phyloP scores from a whole-genome alignment of 2,329 filamentous ascomycete species.

The Clonostachys rhizophaga region DNA sequence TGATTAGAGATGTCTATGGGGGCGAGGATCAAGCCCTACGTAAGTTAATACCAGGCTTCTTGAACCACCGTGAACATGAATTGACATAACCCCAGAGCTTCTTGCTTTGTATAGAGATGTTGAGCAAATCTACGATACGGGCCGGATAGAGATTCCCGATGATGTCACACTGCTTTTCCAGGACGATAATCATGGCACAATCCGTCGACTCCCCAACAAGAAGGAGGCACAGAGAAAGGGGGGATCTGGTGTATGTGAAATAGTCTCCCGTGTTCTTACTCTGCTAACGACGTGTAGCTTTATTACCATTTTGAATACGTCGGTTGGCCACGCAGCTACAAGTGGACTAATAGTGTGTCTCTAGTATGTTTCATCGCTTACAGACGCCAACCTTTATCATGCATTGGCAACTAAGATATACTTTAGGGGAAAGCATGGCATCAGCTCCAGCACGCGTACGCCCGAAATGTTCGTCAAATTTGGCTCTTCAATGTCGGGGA shows the following conservation, averaged over 20 bases:
- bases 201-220: constrained; percentile 48
- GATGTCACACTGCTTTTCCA: constrained; percentile 58
- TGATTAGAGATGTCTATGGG: constrained; percentile 47
- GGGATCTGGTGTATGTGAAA: constrained; percentile 44
- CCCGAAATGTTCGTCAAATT: constrained; percentile 39
- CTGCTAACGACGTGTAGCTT: constrained; percentile 15
- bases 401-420: neutral
- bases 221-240: constrained; percentile 47
- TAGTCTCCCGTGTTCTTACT: constrained; percentile 4
- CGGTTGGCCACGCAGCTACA: constrained; percentile 54
- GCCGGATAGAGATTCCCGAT: constrained; percentile 49
- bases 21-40: constrained; percentile 31
- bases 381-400: too few relatives aligned
- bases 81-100: constrained; percentile 34
- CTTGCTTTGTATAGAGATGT: constrained; percentile 65
- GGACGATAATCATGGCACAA: constrained; percentile 59
- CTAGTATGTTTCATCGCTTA: constrained; percentile 24
- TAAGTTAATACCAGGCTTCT: constrained; percentile 15
- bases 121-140: constrained; percentile 55
- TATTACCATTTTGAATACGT: constrained; percentile 59
- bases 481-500: constrained; percentile 63
- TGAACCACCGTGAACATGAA: constrained; percentile 5
- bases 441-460: constrained; percentile 52
- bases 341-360: constrained; percentile 59
- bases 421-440: constrained; percentile 31